phyloP scores from a whole-genome alignment of 345 rosid species.

The Pseudoturritis turrita region DNA sequence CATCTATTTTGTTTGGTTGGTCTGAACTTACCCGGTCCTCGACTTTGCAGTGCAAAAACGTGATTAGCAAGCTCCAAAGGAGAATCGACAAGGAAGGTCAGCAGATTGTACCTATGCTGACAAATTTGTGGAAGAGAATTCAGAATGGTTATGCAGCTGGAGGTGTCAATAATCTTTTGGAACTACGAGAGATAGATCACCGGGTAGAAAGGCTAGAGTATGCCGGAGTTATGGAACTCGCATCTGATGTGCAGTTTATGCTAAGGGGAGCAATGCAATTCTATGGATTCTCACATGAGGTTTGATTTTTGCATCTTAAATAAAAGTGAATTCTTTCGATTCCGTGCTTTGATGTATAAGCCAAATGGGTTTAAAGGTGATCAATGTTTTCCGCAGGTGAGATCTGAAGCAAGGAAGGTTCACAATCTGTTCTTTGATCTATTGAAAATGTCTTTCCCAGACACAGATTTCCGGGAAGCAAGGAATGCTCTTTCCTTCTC shows the following conservation, averaged over 20 bases:
- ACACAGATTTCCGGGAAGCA: constrained; percentile 79
- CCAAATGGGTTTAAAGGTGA: constrained; percentile 2
- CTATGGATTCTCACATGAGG: constrained; percentile 92
- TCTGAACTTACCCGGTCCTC: neutral
- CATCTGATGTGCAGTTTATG: constrained; percentile 84
- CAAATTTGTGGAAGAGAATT: constrained; percentile 83
- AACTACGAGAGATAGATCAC: constrained; percentile 79
- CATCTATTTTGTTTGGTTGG: constrained; percentile 3
- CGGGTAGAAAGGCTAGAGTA: constrained; percentile 87
- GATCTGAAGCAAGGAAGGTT: constrained; percentile 93
- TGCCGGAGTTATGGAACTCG: constrained; percentile 76
- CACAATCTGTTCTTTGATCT: constrained; percentile 95
- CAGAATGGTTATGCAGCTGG: constrained; percentile 63
- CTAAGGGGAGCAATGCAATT: constrained; percentile 82
- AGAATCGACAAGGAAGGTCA: constrained; percentile 93
- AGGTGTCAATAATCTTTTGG: constrained; percentile 64
- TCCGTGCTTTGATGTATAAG: constrained; percentile 1
- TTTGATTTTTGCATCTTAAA: constrained; percentile 29
- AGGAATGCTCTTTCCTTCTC: constrained; percentile 69
- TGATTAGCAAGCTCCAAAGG: constrained; percentile 82
- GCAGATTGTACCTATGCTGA: constrained; percentile 86
- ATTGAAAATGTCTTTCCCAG: constrained; percentile 90
- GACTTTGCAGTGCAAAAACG: constrained; percentile 78
- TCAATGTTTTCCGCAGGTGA: constrained; percentile 48
- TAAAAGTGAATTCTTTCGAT: neutral